Evolutionary conservation across 345 rosid genomes (phyloP).

Genomic region (Lenwebbia sp.): DNA sequence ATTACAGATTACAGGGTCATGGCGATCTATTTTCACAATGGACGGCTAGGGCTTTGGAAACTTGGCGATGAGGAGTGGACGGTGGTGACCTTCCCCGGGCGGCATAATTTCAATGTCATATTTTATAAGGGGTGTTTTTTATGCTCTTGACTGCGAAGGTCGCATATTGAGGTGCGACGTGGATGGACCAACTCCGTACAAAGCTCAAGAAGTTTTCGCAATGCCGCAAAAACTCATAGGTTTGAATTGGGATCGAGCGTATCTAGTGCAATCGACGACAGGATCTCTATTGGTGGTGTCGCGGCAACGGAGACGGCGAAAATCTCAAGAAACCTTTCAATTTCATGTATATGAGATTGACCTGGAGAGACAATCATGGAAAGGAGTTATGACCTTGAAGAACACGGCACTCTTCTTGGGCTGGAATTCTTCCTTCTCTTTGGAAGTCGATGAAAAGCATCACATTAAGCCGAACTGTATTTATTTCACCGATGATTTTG

Average conservation of each 20-base stretch:
- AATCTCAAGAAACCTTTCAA: neutral
- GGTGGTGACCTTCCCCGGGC: too few species aligned
- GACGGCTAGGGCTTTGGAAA: neutral
- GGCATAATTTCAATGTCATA: too few species aligned
- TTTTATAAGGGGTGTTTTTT: neutral
- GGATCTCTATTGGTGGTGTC: neutral
- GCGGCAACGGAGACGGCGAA: neutral
- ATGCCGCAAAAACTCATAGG: neutral
- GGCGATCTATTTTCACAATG: neutral
- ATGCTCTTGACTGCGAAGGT: neutral
- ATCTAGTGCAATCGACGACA: neutral
- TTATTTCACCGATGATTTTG: too few species aligned
- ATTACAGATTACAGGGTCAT: neutral
- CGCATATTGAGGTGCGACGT: neutral
- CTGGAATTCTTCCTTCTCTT: neutral
- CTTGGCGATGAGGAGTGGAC: neutral
- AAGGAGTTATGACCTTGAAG: neutral
- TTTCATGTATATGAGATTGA: neutral
- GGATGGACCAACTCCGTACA: neutral
- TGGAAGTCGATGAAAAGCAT: neutral
- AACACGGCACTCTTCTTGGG: neutral
- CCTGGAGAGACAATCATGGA: neutral
- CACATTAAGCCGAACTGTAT: neutral
- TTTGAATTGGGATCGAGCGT: too few species aligned
- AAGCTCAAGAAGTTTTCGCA: too few species aligned